phyloP scores from a whole-genome alignment of 2,329 filamentous ascomycete genomes.

The Ascochyta lentis region DNA sequence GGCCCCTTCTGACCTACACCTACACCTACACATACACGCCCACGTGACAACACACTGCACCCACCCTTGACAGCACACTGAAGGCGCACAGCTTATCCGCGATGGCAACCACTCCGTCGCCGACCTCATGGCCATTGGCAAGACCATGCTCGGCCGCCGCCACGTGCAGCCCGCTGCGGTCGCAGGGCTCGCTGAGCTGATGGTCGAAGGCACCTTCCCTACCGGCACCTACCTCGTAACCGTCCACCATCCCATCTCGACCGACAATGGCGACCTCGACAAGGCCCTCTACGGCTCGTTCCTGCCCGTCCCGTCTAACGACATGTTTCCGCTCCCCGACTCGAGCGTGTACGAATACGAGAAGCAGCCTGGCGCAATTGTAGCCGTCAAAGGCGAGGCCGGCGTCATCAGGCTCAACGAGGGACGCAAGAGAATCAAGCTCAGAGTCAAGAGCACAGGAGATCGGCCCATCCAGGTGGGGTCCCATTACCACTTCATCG shows the following conservation, averaged over 20 bases:
- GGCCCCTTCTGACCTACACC: neutral
- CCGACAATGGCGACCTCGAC: conserved; percentile 84
- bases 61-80: conserved; percentile 23
- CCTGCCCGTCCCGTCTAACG: conserved; percentile 75
- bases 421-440: conserved; percentile 72
- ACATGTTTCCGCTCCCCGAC: conserved; percentile 71
- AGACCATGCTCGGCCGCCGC: conserved; percentile 89
- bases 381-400: conserved; percentile 71
- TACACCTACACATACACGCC: no score
- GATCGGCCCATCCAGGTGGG: conserved; percentile 91
- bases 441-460: conserved; percentile 83
- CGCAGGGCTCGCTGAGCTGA: conserved; percentile 79
- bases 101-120: conserved; percentile 93
- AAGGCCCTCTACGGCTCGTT: conserved; percentile 91
- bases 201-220: conserved; percentile 93
- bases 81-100: conserved; percentile 73
- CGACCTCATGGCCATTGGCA: conserved; percentile 90
- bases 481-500: conserved; percentile 95
- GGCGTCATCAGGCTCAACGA: conserved; percentile 73
- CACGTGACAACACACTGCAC: neutral
- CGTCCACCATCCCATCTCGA: conserved; percentile 86
- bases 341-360: conserved; percentile 70
- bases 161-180: conserved; percentile 87
- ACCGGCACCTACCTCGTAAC: conserved; percentile 93
- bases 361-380: conserved; percentile 79